Percentiles rank a stretch among this genome's conserved stretches.
phyloP scores from a whole-genome alignment of 805 yeast species.

The Helenozyma rhizophorensis region DNA sequence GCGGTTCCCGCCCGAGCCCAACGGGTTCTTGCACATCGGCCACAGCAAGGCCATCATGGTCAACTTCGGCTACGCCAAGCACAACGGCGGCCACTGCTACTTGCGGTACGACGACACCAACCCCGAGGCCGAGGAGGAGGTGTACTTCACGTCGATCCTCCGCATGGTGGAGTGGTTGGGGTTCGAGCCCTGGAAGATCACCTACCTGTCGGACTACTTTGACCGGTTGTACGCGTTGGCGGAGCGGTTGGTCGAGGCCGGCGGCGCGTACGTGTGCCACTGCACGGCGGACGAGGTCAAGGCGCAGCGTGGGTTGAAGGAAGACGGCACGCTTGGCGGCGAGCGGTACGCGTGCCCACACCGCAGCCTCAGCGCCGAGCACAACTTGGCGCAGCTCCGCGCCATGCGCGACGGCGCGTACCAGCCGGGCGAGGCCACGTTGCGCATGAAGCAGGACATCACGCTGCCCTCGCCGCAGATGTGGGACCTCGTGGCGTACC shows the following conservation, averaged over 20 bases:
- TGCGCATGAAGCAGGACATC: conserved; percentile 96
- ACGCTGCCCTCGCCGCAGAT: conserved; percentile 92
- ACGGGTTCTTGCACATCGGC: conserved; percentile 95
- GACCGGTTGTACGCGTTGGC: conserved; percentile 86
- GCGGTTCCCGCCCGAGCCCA: conserved; percentile 98
- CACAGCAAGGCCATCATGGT: conserved; percentile 98
- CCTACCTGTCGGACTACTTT: conserved; percentile 94
- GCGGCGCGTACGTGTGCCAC: conserved; percentile 86
- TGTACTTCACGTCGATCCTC: conserved; percentile 77
- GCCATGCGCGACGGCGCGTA: conserved; percentile 89
- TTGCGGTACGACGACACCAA: conserved; percentile 96
- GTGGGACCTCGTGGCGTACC: conserved; percentile 99
- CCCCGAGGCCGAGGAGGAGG: conserved; percentile 97
- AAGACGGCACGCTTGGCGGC: conserved; percentile 93
- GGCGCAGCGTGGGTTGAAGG: conserved; percentile 82
- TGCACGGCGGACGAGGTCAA: conserved; percentile 90
- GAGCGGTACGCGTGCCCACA: conserved; percentile 80
- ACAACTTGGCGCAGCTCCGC: conserved; percentile 75
- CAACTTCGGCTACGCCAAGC: conserved; percentile 94
- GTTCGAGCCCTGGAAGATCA: conserved; percentile 86
- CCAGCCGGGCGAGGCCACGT: conserved; percentile 85
- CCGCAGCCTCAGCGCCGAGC: conserved; percentile 67
- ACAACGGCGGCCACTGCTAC: conserved; percentile 81
- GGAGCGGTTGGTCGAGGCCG: conserved; percentile 66
- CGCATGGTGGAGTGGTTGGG: conserved; percentile 93